phyloP scores from a whole-genome alignment of 108 stramenopile genomes.

The Nitzschia putrida region DNA sequence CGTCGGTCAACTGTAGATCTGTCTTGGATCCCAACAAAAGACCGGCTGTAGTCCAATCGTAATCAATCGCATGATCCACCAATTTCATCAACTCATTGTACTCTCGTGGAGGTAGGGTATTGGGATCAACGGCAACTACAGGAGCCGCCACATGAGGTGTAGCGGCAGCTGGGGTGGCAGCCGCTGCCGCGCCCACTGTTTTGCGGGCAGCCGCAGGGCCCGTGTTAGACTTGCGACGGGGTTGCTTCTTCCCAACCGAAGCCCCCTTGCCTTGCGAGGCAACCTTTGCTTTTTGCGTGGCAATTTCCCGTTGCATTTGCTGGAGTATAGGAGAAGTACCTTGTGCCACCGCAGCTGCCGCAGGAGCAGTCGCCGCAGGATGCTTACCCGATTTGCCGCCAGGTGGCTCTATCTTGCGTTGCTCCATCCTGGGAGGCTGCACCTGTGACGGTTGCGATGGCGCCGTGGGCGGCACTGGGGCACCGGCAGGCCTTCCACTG shows the following conservation, averaged over 20 bases:
- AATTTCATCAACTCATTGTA: slow-evolving; percentile 73
- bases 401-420: slow-evolving; percentile 9
- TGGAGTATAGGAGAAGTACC: slow-evolving; percentile 18
- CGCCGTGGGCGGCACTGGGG: not conserved
- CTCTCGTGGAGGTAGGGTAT: slow-evolving; percentile 47
- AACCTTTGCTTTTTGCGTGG: slow-evolving; percentile 34
- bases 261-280: slow-evolving; percentile 4
- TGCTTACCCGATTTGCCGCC: slow-evolving; percentile 4
- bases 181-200: slow-evolving; percentile 2
- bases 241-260: slow-evolving; percentile 16
- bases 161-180: slow-evolving; percentile 7
- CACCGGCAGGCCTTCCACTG: slow-evolving; percentile 5
- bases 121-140: slow-evolving; percentile 7
- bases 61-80: slow-evolving; percentile 73
- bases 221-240: slow-evolving; percentile 7
- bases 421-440: slow-evolving; percentile 5
- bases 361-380: slow-evolving; percentile 6
- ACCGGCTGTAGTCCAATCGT: slow-evolving; percentile 62
- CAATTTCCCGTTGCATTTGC: slow-evolving; percentile 34
- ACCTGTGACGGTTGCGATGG: not conserved
- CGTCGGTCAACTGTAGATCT: slow-evolving; percentile 47
- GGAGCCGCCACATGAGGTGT: slow-evolving; percentile 9
- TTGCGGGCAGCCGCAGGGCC: slow-evolving; percentile 11
- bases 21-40: slow-evolving; percentile 51
- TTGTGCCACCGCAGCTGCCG: slow-evolving; percentile 2